Evolutionary conservation across 2,329 filamentous ascomycete genomes (phyloP), one percentile per base, ranked within the genome.

Genomic region (Cladophialophora exuberans): DNA sequence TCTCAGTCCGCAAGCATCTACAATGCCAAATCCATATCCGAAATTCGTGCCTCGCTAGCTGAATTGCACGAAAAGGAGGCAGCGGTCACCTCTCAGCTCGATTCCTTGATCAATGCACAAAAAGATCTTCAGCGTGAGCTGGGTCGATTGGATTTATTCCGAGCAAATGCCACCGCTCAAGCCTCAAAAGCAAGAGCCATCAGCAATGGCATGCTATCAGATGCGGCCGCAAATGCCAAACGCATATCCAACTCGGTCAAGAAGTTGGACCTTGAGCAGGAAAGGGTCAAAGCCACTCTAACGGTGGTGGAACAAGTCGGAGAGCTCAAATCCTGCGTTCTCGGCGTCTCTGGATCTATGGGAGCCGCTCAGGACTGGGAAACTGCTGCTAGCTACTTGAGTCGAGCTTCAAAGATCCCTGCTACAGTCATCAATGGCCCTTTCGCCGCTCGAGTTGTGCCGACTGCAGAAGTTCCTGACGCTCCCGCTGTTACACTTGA

Each of bases 311-410:
- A 97, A 72, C 92, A 97, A 75, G 93, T 99, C 11, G 89, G 90
- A 4, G 94, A 99, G 78, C 86, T 99, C 62, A 97, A 97, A 75
- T 89, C 94, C 6, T 99, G 94, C 70, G 90, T 97, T 30, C 84
- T 97, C 57, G 94, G 94, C 38, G 92, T 97, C 9, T 86, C 93
- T 22, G 94, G 92, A 15, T 95, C 89, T 56, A 99, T 99, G 94
- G 94, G 93, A 28, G 93, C 92, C 3, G 90, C 94, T 36, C 94
- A 99, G 72, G 94, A 99, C 75, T 99, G 94, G 94, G 94, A 99
- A 73, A 94, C 90, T 2, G 94, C 94, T 3, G 94, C 94, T 1
- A 88, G 83, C 42, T 97, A 97, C 71, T 81, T 99, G 55, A 84
- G 88, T 60, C 84, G 93, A 39, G 92, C 94, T 5, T 85, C 85